phyloP scores from a whole-genome alignment of 305 asterid species.

The Ilex paraguariensis region DNA sequence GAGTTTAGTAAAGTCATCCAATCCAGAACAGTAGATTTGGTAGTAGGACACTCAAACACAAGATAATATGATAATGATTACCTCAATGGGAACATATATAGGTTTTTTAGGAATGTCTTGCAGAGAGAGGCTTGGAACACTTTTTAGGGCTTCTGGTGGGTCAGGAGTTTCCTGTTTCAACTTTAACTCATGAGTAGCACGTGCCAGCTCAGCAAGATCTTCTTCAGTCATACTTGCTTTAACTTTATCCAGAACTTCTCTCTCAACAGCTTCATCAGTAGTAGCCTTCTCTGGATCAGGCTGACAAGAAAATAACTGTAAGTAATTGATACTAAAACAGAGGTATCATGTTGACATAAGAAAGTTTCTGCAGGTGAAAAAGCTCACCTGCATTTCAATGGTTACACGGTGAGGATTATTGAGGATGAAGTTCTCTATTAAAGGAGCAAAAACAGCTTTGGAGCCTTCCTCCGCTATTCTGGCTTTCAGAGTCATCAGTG shows the following conservation, averaged over 20 bases:
- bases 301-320: slow-evolving; percentile 37
- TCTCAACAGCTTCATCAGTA: slow-evolving; percentile 79
- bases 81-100: slow-evolving; percentile 78
- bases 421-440: slow-evolving; percentile 74
- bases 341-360: neutral
- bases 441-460: slow-evolving; percentile 90
- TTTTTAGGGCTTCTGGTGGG: slow-evolving; percentile 90
- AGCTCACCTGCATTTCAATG: slow-evolving; percentile 90
- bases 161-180: slow-evolving; percentile 98
- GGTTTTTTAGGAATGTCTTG: slow-evolving; percentile 94
- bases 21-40: slow-evolving; percentile 4
- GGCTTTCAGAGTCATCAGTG: slow-evolving; percentile 76
- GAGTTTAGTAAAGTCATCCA: slow-evolving; percentile 13
- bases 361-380: slow-evolving; percentile 1
- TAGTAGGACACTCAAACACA: neutral
- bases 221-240: slow-evolving; percentile 83
- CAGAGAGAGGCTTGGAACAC: slow-evolving; percentile 85
- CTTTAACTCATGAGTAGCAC: slow-evolving; percentile 82
- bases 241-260: slow-evolving; percentile 62
- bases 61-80: slow-evolving; percentile 26
- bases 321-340: slow-evolving; percentile 8
- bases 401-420: slow-evolving; percentile 79
- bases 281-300: slow-evolving; percentile 97
- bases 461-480: slow-evolving; percentile 93
- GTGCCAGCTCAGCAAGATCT: slow-evolving; percentile 98